Percentiles rank a stretch among this genome's conserved stretches.
These are phyloP conservation scores for Trichophyton simii DNA, from an alignment of 2,329 filamentous ascomycete genomes.

Conservation along the genomic window DNA sequence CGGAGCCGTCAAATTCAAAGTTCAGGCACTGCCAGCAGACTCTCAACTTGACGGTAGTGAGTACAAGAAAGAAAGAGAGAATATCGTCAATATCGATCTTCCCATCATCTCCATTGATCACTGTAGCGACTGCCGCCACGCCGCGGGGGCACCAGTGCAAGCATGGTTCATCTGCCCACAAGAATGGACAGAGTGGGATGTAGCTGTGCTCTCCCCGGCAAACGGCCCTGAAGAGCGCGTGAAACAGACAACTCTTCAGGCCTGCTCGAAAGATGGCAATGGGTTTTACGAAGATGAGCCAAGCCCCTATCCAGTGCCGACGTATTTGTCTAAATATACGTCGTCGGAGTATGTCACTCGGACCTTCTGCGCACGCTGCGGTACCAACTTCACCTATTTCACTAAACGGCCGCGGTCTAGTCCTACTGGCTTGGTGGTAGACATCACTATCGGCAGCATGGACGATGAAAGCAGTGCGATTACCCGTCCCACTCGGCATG, in stretches of 20 bases:
- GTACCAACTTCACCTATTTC: constrained; percentile 16
- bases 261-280: neutral
- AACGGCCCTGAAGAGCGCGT: neutral
- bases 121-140: constrained; percentile 18
- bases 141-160: constrained; percentile 16
- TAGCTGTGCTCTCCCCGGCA: constrained; percentile 6
- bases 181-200: constrained; percentile 18
- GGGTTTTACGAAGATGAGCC: neutral
- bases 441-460: constrained; percentile 18
- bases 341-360: constrained; percentile 12
- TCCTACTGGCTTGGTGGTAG: constrained; percentile 11
- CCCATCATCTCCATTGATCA: constrained; percentile 19
- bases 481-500: constrained; percentile 15
- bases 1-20: constrained; percentile 1
- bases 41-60: neutral
- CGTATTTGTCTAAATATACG: neutral
- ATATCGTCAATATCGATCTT: constrained; percentile 11
- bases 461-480: constrained; percentile 15
- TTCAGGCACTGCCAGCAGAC: neutral
- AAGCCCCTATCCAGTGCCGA: neutral
- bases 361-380: constrained; percentile 21
- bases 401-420: constrained; percentile 11
- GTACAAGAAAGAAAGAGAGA: neutral
- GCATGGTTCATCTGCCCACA: constrained; percentile 20
- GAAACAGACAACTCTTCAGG: neutral